phyloP scores from a whole-genome alignment of 2,329 filamentous ascomycete genomes.

The Passalora sequoiae region DNA sequence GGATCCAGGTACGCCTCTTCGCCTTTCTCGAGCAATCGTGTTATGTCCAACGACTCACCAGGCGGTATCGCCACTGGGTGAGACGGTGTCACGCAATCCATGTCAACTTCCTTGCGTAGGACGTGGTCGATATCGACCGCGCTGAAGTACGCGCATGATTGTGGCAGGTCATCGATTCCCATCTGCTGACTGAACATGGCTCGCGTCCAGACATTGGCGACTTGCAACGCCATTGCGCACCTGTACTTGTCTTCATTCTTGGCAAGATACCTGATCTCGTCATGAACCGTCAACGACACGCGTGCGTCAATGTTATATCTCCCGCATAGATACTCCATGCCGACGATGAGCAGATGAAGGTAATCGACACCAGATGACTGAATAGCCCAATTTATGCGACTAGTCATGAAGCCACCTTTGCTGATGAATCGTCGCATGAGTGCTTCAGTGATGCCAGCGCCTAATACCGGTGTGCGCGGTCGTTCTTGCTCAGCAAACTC shows the following conservation, averaged over 20 bases:
- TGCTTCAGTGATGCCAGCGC: slow-evolving; percentile 92
- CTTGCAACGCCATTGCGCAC: slow-evolving; percentile 84
- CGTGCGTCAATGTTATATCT: slow-evolving; percentile 81
- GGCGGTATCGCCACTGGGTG: slow-evolving; percentile 71
- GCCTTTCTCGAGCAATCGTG: slow-evolving; percentile 69
- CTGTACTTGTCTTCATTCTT: slow-evolving; percentile 80
- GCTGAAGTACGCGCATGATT: slow-evolving; percentile 91
- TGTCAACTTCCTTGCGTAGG: slow-evolving; percentile 94
- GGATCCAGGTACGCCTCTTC: slow-evolving; percentile 64
- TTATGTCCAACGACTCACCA: slow-evolving; percentile 83
- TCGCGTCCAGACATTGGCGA: slow-evolving; percentile 92
- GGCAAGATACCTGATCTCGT: slow-evolving; percentile 93
- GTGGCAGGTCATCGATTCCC: slow-evolving; percentile 89
- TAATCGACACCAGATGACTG: slow-evolving; percentile 97
- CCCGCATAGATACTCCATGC: slow-evolving; percentile 88
- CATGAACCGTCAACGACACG: slow-evolving; percentile 88
- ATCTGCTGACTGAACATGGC: slow-evolving; percentile 98
- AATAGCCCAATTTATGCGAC: slow-evolving; percentile 97
- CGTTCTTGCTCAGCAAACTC: slow-evolving; percentile 94
- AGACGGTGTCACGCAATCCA: slow-evolving; percentile 92
- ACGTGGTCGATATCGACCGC: slow-evolving; percentile 94
- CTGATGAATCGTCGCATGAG: slow-evolving; percentile 81
- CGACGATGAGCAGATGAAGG: slow-evolving; percentile 83
- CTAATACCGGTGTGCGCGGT: slow-evolving; percentile 84
- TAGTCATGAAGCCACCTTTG: slow-evolving; percentile 89